These are phyloP conservation scores for Aeminium ludgeri DNA, from an alignment of 495 filamentous ascomycete genomes.

Conservation along the genomic window DNA sequence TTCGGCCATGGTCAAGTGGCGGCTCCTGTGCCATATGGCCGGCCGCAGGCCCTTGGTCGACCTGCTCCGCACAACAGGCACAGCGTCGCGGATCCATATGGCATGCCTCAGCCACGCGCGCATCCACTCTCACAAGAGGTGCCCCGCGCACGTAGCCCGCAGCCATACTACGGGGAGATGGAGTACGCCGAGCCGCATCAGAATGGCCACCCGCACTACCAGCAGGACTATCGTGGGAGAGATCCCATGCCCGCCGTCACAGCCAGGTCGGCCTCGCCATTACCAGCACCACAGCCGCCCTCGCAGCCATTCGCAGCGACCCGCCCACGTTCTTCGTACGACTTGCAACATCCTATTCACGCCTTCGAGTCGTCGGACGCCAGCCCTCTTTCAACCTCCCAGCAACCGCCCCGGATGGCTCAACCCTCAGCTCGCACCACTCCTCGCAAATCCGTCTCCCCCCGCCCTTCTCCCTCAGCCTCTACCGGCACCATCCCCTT, in stretches of 20 bases:
- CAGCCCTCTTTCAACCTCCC: conserved; percentile 11
- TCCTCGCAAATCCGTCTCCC: conserved; percentile 64
- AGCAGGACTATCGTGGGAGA: conserved; percentile 3
- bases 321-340: conserved; percentile 8
- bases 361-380: conserved; percentile 12
- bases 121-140: conserved; percentile 20
- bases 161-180: not conserved
- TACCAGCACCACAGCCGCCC: not conserved
- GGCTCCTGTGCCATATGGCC: not conserved
- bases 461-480: conserved; percentile 41
- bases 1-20: no score
- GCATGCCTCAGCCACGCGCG: conserved; percentile 13
- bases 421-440: conserved; percentile 30
- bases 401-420: not conserved
- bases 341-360: conserved; percentile 11
- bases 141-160: conserved; percentile 10
- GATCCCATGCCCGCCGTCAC: conserved; percentile 21
- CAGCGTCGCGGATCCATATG: conserved; percentile 12
- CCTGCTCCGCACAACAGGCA: not conserved
- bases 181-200: not conserved
- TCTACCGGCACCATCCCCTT: conserved; percentile 55
- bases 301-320: conserved; percentile 3
- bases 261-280: conserved; percentile 42
- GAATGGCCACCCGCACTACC: conserved; percentile 8
- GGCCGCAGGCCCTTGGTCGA: not conserved